Base-by-base conservation (phyloP, 2,329 filamentous ascomycete species). In the Epichloe hybrida region DNA sequence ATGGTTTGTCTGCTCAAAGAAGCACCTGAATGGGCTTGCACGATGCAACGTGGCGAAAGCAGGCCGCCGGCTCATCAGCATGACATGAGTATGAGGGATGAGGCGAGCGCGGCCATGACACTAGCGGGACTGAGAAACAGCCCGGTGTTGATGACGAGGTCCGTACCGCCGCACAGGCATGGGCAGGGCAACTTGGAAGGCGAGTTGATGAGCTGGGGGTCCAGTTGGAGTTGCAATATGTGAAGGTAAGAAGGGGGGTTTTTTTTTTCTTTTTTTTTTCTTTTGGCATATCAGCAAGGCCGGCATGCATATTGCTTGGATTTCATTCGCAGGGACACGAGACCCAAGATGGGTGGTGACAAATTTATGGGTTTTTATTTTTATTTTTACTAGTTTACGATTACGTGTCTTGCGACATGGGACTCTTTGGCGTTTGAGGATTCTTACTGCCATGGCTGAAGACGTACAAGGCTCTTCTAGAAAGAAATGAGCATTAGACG, bases 81-180 rank as follows among this genome's bases (percentile, higher is more conserved):
- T 7, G 54, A 50, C 11, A 50, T 53, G 5, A 45, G 48, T 9
- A 50, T 53, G 5, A 45, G 48, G 35, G 53, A 44, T 11, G 34
- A 47, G n/a, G 38, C 45, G 15, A 37, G 44, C 3, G 58, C 61
- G 11, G 35, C 59, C 39, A 56, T 57, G 7, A n/a, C 36, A 38
- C 47, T 66, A 44, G 54, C 58, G 11, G 55, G 55, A 20, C 20
- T 64, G 13, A 58, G 54, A 35, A 61, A 27, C 4, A 61, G 45
- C 27, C 51, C 54, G 48, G 37, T 13, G 11, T 38, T 55, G 4
- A 44, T 43, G 39, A 50, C 52, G 17, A 42, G 47, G 20, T 45
- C 49, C 11, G 41, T 13, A 37, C 15, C 44, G n/a, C 43, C 55
- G 27, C 41, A 20, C 4, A 36, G 11, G 17, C 48, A 48, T 20